These are phyloP conservation scores for Blepharisma japonicum DNA, from an alignment of 73 alveolate genomes.

Conservation along the genomic window DNA sequence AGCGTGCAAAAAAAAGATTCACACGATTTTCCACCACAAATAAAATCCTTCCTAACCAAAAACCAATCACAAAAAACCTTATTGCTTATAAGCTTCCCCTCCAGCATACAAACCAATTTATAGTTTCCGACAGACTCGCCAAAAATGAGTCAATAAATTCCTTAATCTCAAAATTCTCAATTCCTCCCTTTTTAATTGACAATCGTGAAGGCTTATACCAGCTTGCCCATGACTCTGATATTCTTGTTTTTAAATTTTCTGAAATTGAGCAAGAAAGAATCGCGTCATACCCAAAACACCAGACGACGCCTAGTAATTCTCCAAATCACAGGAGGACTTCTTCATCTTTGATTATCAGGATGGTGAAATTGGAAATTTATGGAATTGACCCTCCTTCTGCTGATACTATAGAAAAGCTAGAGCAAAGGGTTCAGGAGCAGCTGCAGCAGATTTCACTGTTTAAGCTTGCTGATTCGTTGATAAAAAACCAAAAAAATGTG, in stretches of 20 bases:
- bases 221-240: not conserved
- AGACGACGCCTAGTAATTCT: not conserved
- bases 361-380: not conserved
- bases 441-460: constrained; percentile 9
- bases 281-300: not conserved
- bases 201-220: not conserved
- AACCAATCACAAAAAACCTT: constrained; percentile 12
- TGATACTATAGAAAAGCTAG: constrained; percentile 7
- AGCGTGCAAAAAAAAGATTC: not conserved
- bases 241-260: not conserved
- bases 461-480: not conserved
- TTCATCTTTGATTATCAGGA: too few relatives aligned
- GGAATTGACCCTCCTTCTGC: constrained; percentile 8
- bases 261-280: not conserved
- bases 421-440: not conserved
- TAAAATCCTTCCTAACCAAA: not conserved
- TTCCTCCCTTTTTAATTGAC: constrained; percentile 4
- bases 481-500: not conserved
- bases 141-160: constrained; percentile 5
- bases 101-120: not conserved
- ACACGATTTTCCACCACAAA: not conserved
- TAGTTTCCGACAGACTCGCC: not conserved
- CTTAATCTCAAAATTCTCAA: not conserved
- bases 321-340: too few relatives aligned
- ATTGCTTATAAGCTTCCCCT: not conserved